These are phyloP conservation scores for Eucalyptus curtisii DNA, from an alignment of 345 rosid genomes.

Conservation along the genomic window DNA sequence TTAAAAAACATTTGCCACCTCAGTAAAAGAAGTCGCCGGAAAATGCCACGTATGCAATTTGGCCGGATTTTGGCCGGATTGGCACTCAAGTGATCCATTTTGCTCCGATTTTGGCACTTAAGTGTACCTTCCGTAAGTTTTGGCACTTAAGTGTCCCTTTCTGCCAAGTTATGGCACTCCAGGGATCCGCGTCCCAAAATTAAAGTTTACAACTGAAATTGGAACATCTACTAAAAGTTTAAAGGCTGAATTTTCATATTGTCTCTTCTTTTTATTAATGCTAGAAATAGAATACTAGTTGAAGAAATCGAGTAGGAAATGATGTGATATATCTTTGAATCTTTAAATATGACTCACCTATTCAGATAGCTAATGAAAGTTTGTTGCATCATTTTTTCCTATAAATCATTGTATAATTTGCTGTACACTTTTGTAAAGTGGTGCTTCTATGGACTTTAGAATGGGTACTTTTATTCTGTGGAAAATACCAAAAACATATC, in stretches of 20 bases:
- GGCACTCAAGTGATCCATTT: no score
- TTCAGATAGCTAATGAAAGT: background rate
- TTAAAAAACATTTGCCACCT: no score
- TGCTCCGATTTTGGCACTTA: no score
- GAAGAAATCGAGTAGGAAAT: background rate
- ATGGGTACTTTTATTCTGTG: background rate
- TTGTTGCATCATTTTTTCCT: background rate
- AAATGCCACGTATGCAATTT: no score
- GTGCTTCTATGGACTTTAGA: background rate
- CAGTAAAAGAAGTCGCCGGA: no score
- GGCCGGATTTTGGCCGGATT: no score
- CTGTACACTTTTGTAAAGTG: background rate
- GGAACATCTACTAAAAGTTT: background rate
- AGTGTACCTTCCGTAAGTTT: no score
- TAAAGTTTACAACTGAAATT: accelerated
- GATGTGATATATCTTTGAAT: background rate
- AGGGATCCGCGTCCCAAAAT: no score
- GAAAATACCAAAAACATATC: no score
- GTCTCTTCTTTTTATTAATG: background rate
- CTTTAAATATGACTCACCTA: background rate
- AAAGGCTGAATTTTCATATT: no score
- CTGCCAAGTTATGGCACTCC: no score
- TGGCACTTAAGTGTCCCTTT: no score
- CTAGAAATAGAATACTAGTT: background rate
- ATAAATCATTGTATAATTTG: background rate